Conservation (phyloP, 2,329 filamentous ascomycete genomes). For the Aspergillus fischeri region DNA sequence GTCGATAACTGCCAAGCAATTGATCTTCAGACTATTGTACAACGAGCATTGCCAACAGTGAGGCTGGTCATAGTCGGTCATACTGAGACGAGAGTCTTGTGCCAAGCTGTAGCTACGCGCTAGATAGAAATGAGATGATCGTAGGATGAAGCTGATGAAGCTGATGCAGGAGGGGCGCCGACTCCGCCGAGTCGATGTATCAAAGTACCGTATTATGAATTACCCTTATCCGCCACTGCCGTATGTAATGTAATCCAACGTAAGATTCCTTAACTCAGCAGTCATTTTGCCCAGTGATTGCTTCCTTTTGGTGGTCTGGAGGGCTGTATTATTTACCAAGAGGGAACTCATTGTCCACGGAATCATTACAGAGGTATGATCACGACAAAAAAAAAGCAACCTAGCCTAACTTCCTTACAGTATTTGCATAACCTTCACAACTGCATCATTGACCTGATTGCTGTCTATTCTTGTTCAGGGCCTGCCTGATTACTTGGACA, state of each 20-base stretch:
- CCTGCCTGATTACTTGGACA: constrained; percentile 5
- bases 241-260: neutral
- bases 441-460: constrained; percentile 1
- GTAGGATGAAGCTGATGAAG: neutral
- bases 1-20: neutral
- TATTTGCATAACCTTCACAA: neutral
- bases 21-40: neutral
- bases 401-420: neutral
- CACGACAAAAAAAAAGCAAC: neutral
- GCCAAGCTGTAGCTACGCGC: neutral
- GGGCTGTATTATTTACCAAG: neutral
- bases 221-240: neutral
- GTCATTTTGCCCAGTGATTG: neutral
- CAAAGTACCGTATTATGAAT: neutral
- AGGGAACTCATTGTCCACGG: neutral
- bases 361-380: neutral
- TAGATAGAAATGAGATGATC: too few species aligned
- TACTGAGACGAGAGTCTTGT: neutral
- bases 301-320: neutral
- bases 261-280: neutral
- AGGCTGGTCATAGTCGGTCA: neutral
- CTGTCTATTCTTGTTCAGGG: neutral
- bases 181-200: neutral
- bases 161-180: neutral
- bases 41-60: neutral